Conservation (phyloP, 345 rosid genomes). For the Brassica nigra region DNA sequence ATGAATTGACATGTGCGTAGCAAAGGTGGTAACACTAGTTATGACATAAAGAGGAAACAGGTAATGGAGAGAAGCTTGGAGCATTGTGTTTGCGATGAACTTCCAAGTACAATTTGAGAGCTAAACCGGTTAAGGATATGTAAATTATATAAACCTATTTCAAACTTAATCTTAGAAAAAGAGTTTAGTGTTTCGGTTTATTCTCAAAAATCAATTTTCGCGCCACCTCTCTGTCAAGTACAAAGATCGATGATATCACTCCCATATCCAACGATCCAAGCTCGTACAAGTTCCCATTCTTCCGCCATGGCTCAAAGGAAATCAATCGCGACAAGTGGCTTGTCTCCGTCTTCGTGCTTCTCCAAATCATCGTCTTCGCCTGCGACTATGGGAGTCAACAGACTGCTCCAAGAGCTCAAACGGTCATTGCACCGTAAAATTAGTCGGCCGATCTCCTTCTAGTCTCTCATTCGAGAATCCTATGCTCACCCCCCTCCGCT, state of each 20-base stretch:
- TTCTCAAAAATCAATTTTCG: slow-evolving; percentile 19
- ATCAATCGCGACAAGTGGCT: slow-evolving; percentile 76
- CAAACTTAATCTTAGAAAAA: slow-evolving; percentile 4
- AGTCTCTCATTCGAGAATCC: slow-evolving; percentile 82
- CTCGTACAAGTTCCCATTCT: slow-evolving; percentile 54
- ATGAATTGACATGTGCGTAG: no score
- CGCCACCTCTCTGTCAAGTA: slow-evolving; percentile 15
- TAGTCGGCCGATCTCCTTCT: slow-evolving; percentile 61
- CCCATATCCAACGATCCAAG: slow-evolving; percentile 22
- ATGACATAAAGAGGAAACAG: not conserved
- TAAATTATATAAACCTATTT: not conserved
- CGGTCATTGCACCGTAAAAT: slow-evolving; percentile 53
- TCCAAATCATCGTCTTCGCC: slow-evolving; percentile 64
- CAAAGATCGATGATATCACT: not conserved
- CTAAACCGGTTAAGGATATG: not conserved
- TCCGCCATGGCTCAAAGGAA: slow-evolving; percentile 58
- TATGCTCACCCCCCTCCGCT: slow-evolving; percentile 76
- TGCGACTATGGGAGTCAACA: slow-evolving; percentile 59
- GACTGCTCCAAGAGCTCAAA: slow-evolving; percentile 56
- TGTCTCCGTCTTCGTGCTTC: slow-evolving; percentile 67
- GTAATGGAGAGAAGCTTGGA: not conserved
- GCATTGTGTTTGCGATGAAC: not conserved
- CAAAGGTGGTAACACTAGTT: no score
- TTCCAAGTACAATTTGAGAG: not conserved
- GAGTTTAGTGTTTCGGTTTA: not conserved